Conservation (phyloP, 306 rosid species). For the Ormosia semicastrata region DNA sequence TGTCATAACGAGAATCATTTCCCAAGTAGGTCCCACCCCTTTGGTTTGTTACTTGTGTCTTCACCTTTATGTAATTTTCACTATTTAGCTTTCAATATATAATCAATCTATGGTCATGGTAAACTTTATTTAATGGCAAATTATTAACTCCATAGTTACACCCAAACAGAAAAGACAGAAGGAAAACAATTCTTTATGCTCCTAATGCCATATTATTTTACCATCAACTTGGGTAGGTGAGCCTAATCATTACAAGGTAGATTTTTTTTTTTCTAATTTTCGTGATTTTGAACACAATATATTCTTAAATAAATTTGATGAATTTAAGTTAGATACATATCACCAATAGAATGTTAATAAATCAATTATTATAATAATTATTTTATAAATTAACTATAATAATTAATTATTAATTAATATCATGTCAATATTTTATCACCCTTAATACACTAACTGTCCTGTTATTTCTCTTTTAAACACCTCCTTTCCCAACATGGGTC, state of each 20-base stretch:
- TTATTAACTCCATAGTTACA: neutral
- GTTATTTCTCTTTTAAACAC: no score
- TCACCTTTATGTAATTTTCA: neutral
- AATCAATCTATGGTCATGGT: neutral
- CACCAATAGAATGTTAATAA: no score
- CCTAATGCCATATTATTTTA: conserved; percentile 10
- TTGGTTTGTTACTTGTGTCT: conserved; percentile 38
- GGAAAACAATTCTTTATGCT: neutral
- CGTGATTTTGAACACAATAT: neutral
- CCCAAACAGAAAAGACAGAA: neutral
- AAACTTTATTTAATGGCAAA: conserved; percentile 4
- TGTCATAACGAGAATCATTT: conserved; percentile 50
- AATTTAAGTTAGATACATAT: no score
- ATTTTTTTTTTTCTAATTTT: neutral
- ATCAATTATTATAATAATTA: no score
- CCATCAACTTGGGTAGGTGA: neutral
- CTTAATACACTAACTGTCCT: no score
- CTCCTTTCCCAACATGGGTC: neutral
- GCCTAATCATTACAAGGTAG: neutral
- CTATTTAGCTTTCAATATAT: neutral
- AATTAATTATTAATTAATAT: no score
- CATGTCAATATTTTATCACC: no score
- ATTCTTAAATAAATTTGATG: no score
- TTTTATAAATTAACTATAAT: no score
- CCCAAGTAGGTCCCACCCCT: conserved; percentile 38